Conservation (phyloP, 495 filamentous ascomycete genomes). For the Lophiostoma macrostomum region DNA sequence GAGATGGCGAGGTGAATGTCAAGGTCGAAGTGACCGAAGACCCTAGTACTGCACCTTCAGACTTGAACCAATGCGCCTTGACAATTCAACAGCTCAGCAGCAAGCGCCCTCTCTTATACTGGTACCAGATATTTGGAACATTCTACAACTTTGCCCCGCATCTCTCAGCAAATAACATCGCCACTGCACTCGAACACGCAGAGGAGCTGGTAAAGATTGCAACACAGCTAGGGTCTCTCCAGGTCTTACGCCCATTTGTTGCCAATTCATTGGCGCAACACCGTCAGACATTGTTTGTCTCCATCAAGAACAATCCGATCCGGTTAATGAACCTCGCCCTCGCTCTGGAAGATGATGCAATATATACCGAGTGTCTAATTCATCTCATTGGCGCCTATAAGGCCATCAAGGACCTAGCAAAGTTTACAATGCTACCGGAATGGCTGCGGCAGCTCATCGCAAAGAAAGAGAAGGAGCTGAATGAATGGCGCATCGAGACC, state of each 20-base stretch:
- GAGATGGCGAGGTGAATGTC: neutral
- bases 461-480: slow-evolving; percentile 15
- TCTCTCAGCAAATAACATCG: slow-evolving; percentile 12
- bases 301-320: slow-evolving; percentile 32
- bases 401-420: slow-evolving; percentile 32
- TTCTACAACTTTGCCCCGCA: slow-evolving; percentile 24
- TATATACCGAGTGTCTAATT: slow-evolving; percentile 38
- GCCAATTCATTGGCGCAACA: slow-evolving; percentile 15
- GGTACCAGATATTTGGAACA: slow-evolving; percentile 14
- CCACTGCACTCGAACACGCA: slow-evolving; percentile 18
- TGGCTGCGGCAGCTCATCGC: slow-evolving; percentile 23
- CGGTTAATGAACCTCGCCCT: slow-evolving; percentile 34
- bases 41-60: neutral
- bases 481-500: neutral
- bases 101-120: slow-evolving; percentile 7
- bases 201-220: slow-evolving; percentile 28
- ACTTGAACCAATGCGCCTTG: neutral
- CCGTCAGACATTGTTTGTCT: slow-evolving; percentile 30
- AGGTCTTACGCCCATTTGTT: slow-evolving; percentile 22
- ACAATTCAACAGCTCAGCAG: neutral
- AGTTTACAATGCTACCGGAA: slow-evolving; percentile 1
- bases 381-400: slow-evolving; percentile 35
- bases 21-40: neutral
- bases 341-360: slow-evolving; percentile 23
- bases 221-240: slow-evolving; percentile 13